Evolutionary conservation across 768 basidiomycete genomes (phyloP), one percentile per base, ranked within the genome.

Genomic region (Amyloporia xantha): DNA sequence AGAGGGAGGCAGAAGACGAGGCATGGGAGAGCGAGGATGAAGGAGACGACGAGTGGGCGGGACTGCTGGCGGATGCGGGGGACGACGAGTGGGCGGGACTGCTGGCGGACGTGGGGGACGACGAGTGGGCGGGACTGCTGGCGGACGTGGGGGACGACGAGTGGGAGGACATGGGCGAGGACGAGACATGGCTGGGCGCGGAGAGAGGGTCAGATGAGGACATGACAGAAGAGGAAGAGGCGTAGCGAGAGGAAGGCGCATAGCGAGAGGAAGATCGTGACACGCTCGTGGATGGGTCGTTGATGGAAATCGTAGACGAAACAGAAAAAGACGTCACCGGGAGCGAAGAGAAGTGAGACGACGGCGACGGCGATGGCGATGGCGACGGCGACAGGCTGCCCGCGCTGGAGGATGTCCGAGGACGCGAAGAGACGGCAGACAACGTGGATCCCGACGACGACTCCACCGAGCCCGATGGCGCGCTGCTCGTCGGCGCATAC

Each of bases 201-300:
- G 30, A 33, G 15, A 15, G 30, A 33, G 7, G 9, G 30, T 7
- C 7, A 33, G 30, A 33, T 7, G 49, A 23, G 27, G 42, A 44
- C 40, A 42, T 44, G 28, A 21, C 26, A 4, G 49, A n/a, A 13
- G 40, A 6, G 13, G 48, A 50, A 27, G 41, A 44, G 12, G 44
- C 12, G 26, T 10, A 44, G 21, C 5, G 23, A 37, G 23, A 27
- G 20, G 19, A 51, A 23, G 33, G 26, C 25, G 19, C 28, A 44
- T 44, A 44, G 43, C 15, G 30, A 39, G 38, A 42, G 5, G 48
- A 41, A 38, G 27, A 26, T n/a, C 26, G 26, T 11, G 37, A 20
- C 12, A 41, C 4, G 4, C 39, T 41, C 17, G 40, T 25, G 19
- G 33, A 26, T 27, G 39, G n/a, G n/a, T n/a, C n/a, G n/a, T n/a